These are phyloP conservation scores for Verticillium isaacii DNA, from an alignment of 2,329 filamentous ascomycete genomes.

Conservation along the genomic window DNA sequence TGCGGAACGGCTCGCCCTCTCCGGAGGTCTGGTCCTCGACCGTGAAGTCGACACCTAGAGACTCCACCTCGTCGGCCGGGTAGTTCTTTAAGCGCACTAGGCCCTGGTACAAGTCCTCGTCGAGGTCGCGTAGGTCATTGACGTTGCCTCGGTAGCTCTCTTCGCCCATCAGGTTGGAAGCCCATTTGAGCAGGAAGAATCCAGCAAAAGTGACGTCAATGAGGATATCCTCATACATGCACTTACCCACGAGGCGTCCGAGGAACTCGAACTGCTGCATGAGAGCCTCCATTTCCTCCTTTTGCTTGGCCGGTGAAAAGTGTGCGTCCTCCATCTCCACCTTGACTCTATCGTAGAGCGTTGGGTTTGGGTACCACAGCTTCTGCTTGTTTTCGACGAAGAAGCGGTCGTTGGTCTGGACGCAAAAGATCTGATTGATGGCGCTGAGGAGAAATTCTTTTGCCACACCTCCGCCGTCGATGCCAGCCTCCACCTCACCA, in stretches of 20 bases:
- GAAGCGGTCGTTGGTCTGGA: constrained; percentile 45
- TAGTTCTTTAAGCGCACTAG: constrained; percentile 82
- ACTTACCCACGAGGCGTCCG: constrained; percentile 90
- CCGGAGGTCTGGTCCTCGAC: constrained; percentile 65
- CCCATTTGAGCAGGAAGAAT: constrained; percentile 95
- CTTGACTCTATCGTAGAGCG: constrained; percentile 64
- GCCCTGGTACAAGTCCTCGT: constrained; percentile 86
- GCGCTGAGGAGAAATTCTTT: constrained; percentile 94
- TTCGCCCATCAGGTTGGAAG: constrained; percentile 57
- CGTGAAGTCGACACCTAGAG: constrained; percentile 79
- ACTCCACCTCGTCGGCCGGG: constrained; percentile 68
- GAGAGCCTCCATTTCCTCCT: constrained; percentile 52
- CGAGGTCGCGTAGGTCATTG: constrained; percentile 89
- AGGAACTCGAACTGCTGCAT: constrained; percentile 83
- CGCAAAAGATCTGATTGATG: constrained; percentile 76
- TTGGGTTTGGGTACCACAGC: constrained; percentile 83
- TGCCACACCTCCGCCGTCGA: constrained; percentile 93
- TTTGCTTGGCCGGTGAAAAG: constrained; percentile 51
- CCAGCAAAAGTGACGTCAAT: constrained; percentile 89
- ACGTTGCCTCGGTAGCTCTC: constrained; percentile 84
- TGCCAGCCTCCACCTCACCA: constrained; percentile 80
- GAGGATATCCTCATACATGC: constrained; percentile 93
- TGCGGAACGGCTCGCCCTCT: constrained; percentile 44
- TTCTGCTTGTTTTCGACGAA: constrained; percentile 85
- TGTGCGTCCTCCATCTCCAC: constrained; percentile 50